Evolutionary conservation across 306 rosid genomes (phyloP).

Genomic region (Abrus pulchellus): DNA sequence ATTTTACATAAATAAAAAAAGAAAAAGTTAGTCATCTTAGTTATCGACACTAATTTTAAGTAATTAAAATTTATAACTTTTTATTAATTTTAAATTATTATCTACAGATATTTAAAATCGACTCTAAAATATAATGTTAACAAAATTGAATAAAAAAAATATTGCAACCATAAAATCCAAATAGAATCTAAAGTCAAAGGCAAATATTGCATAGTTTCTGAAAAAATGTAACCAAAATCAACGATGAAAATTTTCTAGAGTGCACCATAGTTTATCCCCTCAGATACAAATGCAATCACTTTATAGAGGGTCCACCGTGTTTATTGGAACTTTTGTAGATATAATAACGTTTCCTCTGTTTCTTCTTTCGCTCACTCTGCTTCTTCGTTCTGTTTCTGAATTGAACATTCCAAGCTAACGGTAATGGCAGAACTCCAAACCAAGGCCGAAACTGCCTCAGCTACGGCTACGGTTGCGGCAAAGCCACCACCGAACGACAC

Average conservation of each 20-base stretch:
- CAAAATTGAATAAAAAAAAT: too few relatives aligned
- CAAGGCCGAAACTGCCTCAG: conserved; percentile 43
- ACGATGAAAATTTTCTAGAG: not conserved
- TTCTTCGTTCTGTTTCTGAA: not conserved
- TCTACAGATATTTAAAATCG: too few relatives aligned
- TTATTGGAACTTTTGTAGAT: not conserved
- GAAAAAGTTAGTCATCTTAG: too few relatives aligned
- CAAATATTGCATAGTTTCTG: not conserved
- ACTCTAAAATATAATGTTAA: too few relatives aligned
- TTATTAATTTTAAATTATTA: too few relatives aligned
- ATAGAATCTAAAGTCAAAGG: too few relatives aligned
- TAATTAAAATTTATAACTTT: too few relatives aligned
- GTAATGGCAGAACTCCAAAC: conserved; percentile 60
- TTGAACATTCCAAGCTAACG: not conserved
- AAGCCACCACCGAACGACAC: conserved; percentile 42
- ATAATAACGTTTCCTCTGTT: not conserved
- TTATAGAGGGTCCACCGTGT: conserved; percentile 21
- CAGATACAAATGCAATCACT: not conserved
- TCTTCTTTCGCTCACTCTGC: not conserved
- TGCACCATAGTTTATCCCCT: not conserved
- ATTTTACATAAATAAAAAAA: too few relatives aligned
- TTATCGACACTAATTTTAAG: too few relatives aligned
- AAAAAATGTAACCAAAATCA: not conserved
- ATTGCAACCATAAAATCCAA: too few relatives aligned
- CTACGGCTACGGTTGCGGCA: conserved; percentile 34